These are phyloP conservation scores for Cadophora sp. DNA, from an alignment of 2,329 filamentous ascomycete genomes.

Conservation along the genomic window DNA sequence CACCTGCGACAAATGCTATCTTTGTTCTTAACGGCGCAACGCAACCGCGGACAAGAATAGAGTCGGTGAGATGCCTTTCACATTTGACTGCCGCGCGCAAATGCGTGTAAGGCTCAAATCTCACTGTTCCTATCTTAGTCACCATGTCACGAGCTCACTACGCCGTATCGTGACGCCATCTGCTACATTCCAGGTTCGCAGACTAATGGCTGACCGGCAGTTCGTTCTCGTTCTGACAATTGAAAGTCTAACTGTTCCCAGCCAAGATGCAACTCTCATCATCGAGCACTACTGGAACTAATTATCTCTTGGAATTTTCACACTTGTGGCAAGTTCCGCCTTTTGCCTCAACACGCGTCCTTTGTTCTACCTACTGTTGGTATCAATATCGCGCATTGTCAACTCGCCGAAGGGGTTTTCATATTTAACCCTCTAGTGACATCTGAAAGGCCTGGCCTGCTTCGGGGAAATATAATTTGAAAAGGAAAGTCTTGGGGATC, in stretches of 20 bases:
- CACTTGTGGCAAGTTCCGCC: neutral
- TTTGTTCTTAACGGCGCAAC: neutral
- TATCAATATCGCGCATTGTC: neutral
- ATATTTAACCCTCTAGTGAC: neutral
- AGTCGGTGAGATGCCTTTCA: conserved; percentile 17
- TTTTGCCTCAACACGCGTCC: conserved; percentile 1
- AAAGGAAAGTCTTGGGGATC: conserved; percentile 15
- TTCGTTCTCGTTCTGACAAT: neutral
- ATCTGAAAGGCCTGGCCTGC: neutral
- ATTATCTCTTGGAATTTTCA: neutral
- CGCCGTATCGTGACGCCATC: neutral
- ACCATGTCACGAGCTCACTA: conserved; percentile 1
- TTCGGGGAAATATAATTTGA: neutral
- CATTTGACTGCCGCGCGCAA: conserved; percentile 14
- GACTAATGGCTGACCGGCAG: neutral
- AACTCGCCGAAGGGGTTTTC: neutral
- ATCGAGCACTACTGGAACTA: too few relatives aligned
- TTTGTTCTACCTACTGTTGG: neutral
- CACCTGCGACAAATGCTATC: neutral
- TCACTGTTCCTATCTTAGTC: conserved; percentile 11
- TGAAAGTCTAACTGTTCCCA: neutral
- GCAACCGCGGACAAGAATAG: conserved; percentile 15
- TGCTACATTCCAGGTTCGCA: neutral
- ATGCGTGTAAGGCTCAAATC: conserved; percentile 1
- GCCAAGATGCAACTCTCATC: neutral